Evolutionary conservation across 305 asterid species (phyloP).

Genomic region (Plantago coronopus): DNA sequence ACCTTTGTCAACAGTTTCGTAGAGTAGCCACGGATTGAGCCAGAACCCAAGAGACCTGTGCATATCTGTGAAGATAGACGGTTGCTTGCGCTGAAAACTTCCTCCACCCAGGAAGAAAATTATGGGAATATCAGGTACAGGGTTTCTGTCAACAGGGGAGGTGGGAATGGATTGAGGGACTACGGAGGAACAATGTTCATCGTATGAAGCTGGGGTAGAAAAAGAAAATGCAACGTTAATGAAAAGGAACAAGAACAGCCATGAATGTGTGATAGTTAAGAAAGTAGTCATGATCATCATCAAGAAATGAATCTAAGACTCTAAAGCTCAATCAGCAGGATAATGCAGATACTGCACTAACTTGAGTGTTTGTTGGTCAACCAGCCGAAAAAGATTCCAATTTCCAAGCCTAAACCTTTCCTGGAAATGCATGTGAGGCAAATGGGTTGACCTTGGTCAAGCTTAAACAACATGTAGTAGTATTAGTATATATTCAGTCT

Average conservation of each 20-base stretch:
- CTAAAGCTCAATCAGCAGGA: too few relatives aligned
- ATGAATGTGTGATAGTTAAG: slow-evolving; percentile 17
- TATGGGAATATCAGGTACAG: not conserved
- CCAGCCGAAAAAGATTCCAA: too few relatives aligned
- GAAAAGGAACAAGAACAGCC: slow-evolving; percentile 21
- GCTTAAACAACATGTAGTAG: too few relatives aligned
- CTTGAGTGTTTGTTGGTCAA: too few relatives aligned
- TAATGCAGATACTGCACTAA: too few relatives aligned
- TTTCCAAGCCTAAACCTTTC: too few relatives aligned
- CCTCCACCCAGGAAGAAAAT: slow-evolving; percentile 41
- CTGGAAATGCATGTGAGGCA: too few relatives aligned
- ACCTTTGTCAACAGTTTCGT: slow-evolving; percentile 28
- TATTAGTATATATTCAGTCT: too few relatives aligned
- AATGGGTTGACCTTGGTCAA: too few relatives aligned
- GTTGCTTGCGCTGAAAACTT: slow-evolving; percentile 3
- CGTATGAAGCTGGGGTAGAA: slow-evolving; percentile 22
- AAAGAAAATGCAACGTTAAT: not conserved
- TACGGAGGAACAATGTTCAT: slow-evolving; percentile 41
- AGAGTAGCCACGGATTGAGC: slow-evolving; percentile 13
- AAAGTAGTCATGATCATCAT: slow-evolving; percentile 2
- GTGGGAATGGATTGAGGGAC: slow-evolving; percentile 39
- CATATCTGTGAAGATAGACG: slow-evolving; percentile 10
- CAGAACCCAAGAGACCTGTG: slow-evolving; percentile 19
- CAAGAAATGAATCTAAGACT: too few relatives aligned
- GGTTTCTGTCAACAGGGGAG: not conserved